Conservation (phyloP, 179 eudicot species). For the Heliamphora pulchella region DNA sequence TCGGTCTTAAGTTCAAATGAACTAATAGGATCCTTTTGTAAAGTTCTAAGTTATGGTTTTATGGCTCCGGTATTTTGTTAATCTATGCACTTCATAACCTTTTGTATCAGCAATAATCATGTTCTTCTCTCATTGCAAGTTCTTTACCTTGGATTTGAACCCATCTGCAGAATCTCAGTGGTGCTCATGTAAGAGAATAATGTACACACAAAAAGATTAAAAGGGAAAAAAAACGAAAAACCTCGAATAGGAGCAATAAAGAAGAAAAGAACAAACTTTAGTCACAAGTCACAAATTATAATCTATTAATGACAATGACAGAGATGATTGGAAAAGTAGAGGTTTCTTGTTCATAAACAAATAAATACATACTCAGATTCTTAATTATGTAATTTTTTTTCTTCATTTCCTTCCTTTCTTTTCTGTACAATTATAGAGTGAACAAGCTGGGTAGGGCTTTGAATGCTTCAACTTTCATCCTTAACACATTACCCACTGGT, state of each 20-base stretch:
- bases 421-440: constrained; percentile 15
- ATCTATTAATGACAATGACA: neutral
- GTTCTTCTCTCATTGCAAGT: neutral
- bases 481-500: neutral
- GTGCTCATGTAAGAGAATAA: neutral
- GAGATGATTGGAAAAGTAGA: neutral
- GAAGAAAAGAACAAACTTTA: neutral
- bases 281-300: neutral
- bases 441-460: neutral
- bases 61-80: constrained; percentile 8
- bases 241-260: neutral
- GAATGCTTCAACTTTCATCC: neutral
- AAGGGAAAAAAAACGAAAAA: neutral
- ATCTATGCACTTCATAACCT: neutral
- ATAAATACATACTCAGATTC: neutral
- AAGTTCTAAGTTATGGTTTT: neutral
- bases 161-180: neutral
- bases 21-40: neutral
- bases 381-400: neutral
- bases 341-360: neutral
- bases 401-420: constrained; percentile 5
- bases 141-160: no score
- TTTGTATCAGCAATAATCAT: neutral
- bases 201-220: no score
- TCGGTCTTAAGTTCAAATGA: neutral